These are phyloP conservation scores for Nemania sp. DNA, from an alignment of 2,329 filamentous ascomycete genomes.

Conservation along the genomic window DNA sequence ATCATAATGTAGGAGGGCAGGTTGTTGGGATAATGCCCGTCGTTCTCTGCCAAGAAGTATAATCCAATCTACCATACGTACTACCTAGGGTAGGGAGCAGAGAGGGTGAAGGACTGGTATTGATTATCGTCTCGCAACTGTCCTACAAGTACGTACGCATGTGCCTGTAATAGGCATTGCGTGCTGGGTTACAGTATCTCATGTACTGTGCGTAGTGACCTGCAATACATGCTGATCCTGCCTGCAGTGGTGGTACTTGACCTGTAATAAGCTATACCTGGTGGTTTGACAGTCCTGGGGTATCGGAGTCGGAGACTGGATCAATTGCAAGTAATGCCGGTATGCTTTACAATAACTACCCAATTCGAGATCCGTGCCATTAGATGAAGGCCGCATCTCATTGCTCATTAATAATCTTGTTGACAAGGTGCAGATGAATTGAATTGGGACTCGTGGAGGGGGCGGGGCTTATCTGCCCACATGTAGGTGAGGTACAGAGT, in stretches of 20 bases:
- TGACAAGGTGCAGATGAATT: not conserved
- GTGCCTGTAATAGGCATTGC: too few species aligned
- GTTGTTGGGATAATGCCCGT: not conserved
- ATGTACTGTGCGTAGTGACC: too few species aligned
- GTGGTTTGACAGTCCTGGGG: too few species aligned
- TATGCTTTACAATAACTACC: not conserved
- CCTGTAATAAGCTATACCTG: too few species aligned
- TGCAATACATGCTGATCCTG: too few species aligned
- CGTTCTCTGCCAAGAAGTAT: not conserved
- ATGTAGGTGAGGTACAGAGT: not conserved
- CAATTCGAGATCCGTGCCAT: not conserved
- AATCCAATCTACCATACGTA: too few species aligned
- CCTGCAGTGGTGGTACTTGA: too few species aligned
- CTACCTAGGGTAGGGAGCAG: too few species aligned
- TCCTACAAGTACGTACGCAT: too few species aligned
- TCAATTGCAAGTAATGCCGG: not conserved
- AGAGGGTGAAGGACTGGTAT: too few species aligned
- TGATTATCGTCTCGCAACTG: too few species aligned
- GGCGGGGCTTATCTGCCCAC: slow-evolving; percentile 8
- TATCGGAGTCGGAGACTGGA: not conserved
- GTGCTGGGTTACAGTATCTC: too few species aligned
- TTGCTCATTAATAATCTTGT: not conserved
- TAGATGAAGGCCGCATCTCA: not conserved
- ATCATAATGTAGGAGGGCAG: not conserved
- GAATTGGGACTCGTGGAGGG: not conserved